A percentile compares a stretch with the other conserved stretches of the same genome.
phyloP scores from a whole-genome alignment of 495 filamentous ascomycete species.

The Staphylotrichum tortipilum region DNA sequence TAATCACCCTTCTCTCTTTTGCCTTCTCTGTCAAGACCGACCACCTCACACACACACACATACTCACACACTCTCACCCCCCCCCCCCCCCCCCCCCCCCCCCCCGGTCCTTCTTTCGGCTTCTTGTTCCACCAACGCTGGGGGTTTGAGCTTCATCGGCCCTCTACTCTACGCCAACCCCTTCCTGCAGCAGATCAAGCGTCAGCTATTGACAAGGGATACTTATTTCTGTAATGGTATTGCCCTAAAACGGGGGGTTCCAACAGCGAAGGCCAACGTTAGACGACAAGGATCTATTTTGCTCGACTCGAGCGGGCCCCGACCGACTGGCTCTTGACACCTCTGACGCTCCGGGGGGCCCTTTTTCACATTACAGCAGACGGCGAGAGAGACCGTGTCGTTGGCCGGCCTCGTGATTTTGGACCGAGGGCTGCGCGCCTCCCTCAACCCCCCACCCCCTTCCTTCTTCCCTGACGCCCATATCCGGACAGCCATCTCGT shows the following conservation, averaged over 20 bases:
- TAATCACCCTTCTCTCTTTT: not conserved
- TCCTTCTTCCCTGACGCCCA: not conserved
- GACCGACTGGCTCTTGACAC: not conserved
- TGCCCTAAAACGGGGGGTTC: not conserved
- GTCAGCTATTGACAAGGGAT: conserved; percentile 1
- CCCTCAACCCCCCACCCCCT: not conserved
- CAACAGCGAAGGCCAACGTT: not conserved
- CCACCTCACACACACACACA: no score
- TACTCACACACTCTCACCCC: no score
- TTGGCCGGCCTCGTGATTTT: not conserved
- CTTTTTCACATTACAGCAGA: not conserved
- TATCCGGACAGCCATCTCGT: not conserved
- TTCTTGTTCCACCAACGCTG: conserved; percentile 1
- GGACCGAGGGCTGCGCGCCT: not conserved
- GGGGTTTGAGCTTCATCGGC: not conserved
- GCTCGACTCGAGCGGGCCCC: not conserved
- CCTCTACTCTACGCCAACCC: not conserved
- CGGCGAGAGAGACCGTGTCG: not conserved
- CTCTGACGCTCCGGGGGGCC: not conserved
- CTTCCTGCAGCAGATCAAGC: not conserved
- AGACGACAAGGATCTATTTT: conserved; percentile 1
- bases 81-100: no score
- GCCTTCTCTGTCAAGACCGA: no score
- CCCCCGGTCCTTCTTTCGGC: not conserved
- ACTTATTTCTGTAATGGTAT: not conserved